A percentile compares a stretch with the other conserved stretches of the same genome.
These are phyloP conservation scores for Saturnispora ahearnii DNA, from an alignment of 805 yeast genomes.

Conservation along the genomic window DNA sequence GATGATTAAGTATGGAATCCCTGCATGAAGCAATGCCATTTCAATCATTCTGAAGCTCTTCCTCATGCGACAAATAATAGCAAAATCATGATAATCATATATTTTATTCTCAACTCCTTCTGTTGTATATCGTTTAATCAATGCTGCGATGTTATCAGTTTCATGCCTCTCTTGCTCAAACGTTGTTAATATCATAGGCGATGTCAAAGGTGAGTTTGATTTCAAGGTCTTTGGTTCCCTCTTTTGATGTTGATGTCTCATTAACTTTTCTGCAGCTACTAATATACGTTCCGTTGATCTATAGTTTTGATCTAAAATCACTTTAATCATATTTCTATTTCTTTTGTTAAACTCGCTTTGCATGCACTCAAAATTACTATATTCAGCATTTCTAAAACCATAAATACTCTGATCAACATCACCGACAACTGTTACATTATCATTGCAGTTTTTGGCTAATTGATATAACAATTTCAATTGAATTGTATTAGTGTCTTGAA, in stretches of 20 bases:
- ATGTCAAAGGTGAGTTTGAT: constrained; percentile 36
- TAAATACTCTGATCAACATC: constrained; percentile 96
- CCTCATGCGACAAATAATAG: constrained; percentile 63
- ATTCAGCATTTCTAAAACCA: constrained; percentile 74
- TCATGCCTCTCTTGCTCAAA: constrained; percentile 41
- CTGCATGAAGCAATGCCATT: constrained; percentile 42
- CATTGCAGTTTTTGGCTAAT: constrained; percentile 35
- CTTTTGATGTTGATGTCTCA: constrained; percentile 45
- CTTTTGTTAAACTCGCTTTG: constrained; percentile 24
- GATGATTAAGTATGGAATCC: constrained; percentile 58
- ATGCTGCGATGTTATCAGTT: constrained; percentile 43
- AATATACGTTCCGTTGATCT: constrained; percentile 68
- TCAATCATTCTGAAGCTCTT: constrained; percentile 54
- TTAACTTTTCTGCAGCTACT: constrained; percentile 52
- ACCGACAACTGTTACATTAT: constrained; percentile 81
- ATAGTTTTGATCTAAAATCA: constrained; percentile 60
- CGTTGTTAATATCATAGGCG: constrained; percentile 33
- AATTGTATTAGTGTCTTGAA: constrained; percentile 79
- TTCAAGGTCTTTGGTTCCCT: constrained; percentile 36
- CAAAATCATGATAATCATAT: constrained; percentile 50
- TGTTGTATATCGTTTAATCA: constrained; percentile 25
- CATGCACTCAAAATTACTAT: constrained; percentile 57
- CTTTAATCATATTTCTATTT: constrained; percentile 15
- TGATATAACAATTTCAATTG: constrained; percentile 62
- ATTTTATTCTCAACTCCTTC: constrained; percentile 15